Evolutionary conservation across 2,329 filamentous ascomycete species (phyloP), one percentile per base, ranked within the genome.

Genomic region (Endocalyx cinctus): DNA sequence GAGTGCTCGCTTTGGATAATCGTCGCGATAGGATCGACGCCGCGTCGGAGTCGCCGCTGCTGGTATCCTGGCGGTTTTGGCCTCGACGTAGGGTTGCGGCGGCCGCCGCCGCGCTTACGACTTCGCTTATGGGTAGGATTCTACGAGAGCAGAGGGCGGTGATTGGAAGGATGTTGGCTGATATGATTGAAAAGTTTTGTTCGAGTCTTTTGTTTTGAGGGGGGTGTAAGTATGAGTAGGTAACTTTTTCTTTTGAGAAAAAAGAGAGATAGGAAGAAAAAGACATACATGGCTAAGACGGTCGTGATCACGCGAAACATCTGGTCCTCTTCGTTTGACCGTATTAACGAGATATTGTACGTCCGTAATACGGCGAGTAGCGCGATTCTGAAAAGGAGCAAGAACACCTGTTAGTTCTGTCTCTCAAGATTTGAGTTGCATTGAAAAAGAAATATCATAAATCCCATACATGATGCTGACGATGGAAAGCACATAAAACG

Each of bases 181-280:
- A 50, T 8, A 60, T 39, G 17, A 64, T 57, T 35, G 54, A 51
- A n/a, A 62, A 29, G 44, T 62, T 65, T 34, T 60, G 55, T 32
- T 62, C 55, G 10, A 63, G 46, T 5, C 56, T 58, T 27, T 8
- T 31, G 18, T 15, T 5, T 7, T 26, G 4, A 22, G 28, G 25
- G 2, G 10, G 20, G 8, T 25, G 5, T 7, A 31, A 2, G 10
- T 28, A 8, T 3, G 19, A 30, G 11, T 14, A 4, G 16, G 11
- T 14, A 25, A 6, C n/a, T n/a, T n/a, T n/a, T n/a, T n/a, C n/a
- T n/a, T n/a, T n/a, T 20, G n/a, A 27, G 23, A 13, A 31, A 30
- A 25, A 17, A n/a, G 20, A 10, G 22, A 12, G 20, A 14, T 27
- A 11, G 17, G 6, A 25, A 5, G 11, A 10, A 12, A 11, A 15